Evolutionary conservation across 306 rosid species (phyloP), one percentile per base, ranked within the genome.

Genomic region (Vigna radiata): DNA sequence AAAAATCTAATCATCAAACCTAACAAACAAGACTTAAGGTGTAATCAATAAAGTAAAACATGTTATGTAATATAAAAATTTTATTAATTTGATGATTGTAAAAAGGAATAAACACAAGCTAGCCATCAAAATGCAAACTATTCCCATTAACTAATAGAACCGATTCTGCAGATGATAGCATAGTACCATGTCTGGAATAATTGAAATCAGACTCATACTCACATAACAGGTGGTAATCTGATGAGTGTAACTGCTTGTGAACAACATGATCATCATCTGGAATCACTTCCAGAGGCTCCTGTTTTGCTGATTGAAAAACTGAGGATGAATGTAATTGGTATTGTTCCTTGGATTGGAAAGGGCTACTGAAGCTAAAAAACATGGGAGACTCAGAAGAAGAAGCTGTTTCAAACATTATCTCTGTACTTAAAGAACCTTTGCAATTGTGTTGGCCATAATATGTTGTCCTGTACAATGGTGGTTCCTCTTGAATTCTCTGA

Each of bases 381-480:
- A 55, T 47, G 23, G 86, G 72, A n/a, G 81, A 60, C 5, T 8
- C 58, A n/a, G 76, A 65, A 76, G 76, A 13, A 11, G 49, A 52
- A 29, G 18, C 13, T 21, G 49, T 27, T 72, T 41, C 88, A 52
- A 87, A 16, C 17, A 83, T 59, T 7, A 83, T 49, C 3, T 89
- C 81, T 1, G 89, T 15, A 48, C 21, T 61, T 17, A 14, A 47
- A 39, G 11, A 31, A 49, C 13, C 85, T 8, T 52, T 33, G 85
- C 96, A 89, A 0, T 62, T 84, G 75, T 88, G 96, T 16, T 73
- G 61, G 1, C 83, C 84, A 53, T 31, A 70, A 73, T 88, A 87
- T 6, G 89, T 89, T 13, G 90, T 86, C 33, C 80, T 58, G 43
- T 41, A 86, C 53, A 65, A 15, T 36, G 81, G 87, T 10, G 90